Base-by-base conservation (phyloP, 164 flowering plant species). In the Protea cynaroides region DNA sequence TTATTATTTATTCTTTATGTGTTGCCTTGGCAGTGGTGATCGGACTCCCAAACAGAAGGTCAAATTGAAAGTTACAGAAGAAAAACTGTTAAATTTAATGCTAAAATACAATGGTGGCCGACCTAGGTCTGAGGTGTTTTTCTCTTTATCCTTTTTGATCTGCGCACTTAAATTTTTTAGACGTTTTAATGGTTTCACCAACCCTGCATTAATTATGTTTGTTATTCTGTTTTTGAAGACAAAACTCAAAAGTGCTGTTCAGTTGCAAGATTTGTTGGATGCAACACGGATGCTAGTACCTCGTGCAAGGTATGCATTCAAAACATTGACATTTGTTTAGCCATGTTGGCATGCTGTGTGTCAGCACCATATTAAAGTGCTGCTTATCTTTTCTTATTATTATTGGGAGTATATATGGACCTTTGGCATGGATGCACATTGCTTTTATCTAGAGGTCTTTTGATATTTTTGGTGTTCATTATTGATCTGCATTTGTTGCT, bases 41-140 rank as follows among this genome's bases (percentile, higher is more conserved):
- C 86, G 99, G 77, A 95, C 99, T 58, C 97, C 99, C 49, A 95
- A 95, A 71, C 99, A 95, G 77, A 95, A 95, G 73, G 99, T 95
- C 69, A 95, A 95, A 70, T 69, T 95, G 82, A 92, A 87, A 75
- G 96, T 95, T 58, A 90, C 99, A 15, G 97, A 95, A 77, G 99
- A 92, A 69, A 95, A 84, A 69, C 82, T 95, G 40, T 74, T 95
- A 64, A 90, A 90, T 76, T 79, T 95, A 80, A 88, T 95, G 97
- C 61, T 92, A 61, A 95, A 95, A 70, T 92, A 95, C 78, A 95
- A 95, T 73, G 97, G 97, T 7, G 94, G 97, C 40, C 81, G 83
- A 50, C 93, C 99, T 64, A 87, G 97, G 76, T 65, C 86, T 58
- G 99, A 95, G 92, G 99, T 88, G 47, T 55, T 63, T 57, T 36